Percentiles rank a stretch among this genome's conserved stretches.
phyloP scores from a whole-genome alignment of 2,329 filamentous ascomycete genomes.

The Colletotrichum paranaense region DNA sequence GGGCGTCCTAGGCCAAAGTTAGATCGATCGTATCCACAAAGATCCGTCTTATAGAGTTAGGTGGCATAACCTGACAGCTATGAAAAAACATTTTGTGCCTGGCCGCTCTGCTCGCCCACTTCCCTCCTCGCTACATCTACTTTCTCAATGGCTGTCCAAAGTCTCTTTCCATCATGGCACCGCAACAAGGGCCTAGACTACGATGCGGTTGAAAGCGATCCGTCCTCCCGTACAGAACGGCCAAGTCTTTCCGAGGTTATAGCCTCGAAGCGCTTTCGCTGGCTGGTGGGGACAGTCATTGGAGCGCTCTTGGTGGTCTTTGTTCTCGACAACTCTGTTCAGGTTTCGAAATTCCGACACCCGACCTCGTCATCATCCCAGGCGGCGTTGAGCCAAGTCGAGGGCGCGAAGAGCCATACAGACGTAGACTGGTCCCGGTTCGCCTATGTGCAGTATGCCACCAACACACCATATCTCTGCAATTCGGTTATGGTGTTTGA shows the following conservation, averaged over 20 bases:
- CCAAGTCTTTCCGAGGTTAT: neutral
- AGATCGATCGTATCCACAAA: neutral
- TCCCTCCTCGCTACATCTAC: neutral
- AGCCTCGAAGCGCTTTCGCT: neutral
- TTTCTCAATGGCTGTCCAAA: neutral
- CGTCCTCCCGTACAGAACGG: neutral
- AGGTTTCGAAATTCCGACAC: neutral
- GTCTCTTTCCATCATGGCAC: neutral
- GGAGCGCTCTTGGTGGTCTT: neutral
- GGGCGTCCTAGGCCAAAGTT: neutral
- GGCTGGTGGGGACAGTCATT: neutral
- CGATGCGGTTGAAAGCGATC: too few species aligned
- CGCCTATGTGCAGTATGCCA: conserved; percentile 63
- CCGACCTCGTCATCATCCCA: neutral
- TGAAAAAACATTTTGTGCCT: neutral
- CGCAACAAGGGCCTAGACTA: neutral
- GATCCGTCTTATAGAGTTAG: neutral
- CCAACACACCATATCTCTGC: conserved; percentile 58
- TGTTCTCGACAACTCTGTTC: neutral
- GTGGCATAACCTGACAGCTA: neutral
- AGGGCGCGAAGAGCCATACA: neutral
- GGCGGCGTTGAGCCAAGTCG: neutral
- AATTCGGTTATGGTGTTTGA: conserved; percentile 64
- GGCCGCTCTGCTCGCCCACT: neutral
- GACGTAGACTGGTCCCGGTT: conserved; percentile 55